Conservation (phyloP, 2,329 filamentous ascomycete species). For the Stachybotrys elegans region DNA sequence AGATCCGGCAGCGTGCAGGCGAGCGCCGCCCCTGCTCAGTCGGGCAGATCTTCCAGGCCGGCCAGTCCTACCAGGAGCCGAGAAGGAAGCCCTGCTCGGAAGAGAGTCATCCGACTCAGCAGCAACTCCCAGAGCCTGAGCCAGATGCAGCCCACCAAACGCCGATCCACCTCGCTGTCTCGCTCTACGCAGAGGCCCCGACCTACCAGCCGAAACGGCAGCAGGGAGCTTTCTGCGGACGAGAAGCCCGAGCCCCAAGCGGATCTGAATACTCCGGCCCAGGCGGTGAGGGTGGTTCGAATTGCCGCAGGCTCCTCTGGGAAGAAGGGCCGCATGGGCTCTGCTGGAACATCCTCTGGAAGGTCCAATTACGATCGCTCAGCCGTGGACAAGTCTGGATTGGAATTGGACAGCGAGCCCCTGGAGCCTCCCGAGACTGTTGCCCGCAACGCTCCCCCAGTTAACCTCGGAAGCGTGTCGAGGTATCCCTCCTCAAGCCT, state of each 20-base stretch:
- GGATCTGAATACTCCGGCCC: constrained; percentile 50
- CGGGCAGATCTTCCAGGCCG: constrained; percentile 31
- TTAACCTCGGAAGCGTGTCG: constrained; percentile 47
- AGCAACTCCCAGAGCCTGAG: constrained; percentile 40
- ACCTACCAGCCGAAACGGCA: constrained; percentile 32
- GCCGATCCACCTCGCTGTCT: constrained; percentile 48
- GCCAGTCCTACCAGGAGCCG: constrained; percentile 40
- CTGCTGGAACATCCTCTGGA: constrained; percentile 30
- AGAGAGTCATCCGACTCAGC: constrained; percentile 54
- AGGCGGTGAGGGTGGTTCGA: constrained; percentile 48
- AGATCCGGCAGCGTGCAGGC: constrained; percentile 44
- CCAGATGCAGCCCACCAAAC: constrained; percentile 34
- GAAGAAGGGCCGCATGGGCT: constrained; percentile 30
- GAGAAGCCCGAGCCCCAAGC: constrained; percentile 28
- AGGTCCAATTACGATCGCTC: constrained; percentile 29
- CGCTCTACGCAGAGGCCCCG: constrained; percentile 24
- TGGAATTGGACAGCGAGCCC: constrained; percentile 41
- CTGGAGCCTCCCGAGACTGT: constrained; percentile 46
- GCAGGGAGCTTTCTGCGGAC: constrained; percentile 35
- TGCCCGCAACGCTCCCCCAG: constrained; percentile 39
- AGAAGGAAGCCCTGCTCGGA: constrained; percentile 49
- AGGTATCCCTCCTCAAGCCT: constrained; percentile 46
- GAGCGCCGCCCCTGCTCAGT: no score
- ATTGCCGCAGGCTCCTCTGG: constrained; percentile 49
- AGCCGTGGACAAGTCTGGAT: constrained; percentile 23